Evolutionary conservation across 768 basidiomycete genomes (phyloP).

Genomic region (Calocera cornea): DNA sequence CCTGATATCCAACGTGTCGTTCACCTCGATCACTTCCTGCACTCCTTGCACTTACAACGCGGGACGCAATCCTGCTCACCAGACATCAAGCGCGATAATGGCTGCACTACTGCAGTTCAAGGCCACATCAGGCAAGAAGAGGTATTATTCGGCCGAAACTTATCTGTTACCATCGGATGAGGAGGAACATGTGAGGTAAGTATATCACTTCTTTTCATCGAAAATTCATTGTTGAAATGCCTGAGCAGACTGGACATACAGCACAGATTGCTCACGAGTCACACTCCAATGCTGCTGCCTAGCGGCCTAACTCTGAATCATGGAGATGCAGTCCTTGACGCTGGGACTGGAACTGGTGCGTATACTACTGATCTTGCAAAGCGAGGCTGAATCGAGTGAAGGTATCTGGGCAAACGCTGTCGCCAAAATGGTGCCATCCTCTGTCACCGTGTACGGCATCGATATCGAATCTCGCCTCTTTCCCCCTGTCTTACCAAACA

Average conservation of each 20-base stretch:
- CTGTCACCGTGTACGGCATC: constrained; percentile 10
- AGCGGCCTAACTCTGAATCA: neutral
- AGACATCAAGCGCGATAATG: neutral
- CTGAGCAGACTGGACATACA: neutral
- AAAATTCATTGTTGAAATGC: too few species aligned
- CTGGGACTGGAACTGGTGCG: neutral
- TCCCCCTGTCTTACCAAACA: constrained; percentile 10
- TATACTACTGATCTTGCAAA: neutral
- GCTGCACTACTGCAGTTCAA: neutral
- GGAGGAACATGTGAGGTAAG: neutral
- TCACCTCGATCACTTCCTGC: too few species aligned
- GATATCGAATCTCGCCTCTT: constrained; percentile 15
- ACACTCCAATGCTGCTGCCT: neutral
- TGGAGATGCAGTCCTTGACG: neutral
- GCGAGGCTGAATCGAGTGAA: neutral
- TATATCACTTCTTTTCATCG: neutral
- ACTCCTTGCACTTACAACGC: too few species aligned
- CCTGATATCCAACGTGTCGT: too few species aligned
- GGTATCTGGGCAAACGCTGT: constrained; percentile 13
- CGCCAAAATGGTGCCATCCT: neutral
- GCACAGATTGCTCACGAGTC: neutral
- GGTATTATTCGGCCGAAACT: neutral
- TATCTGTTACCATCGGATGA: neutral
- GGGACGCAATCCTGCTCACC: too few species aligned
- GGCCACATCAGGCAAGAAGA: neutral